Base-by-base conservation (phyloP, 1,284 basidiomycete species). In the Papiliotrema nemorosa region DNA sequence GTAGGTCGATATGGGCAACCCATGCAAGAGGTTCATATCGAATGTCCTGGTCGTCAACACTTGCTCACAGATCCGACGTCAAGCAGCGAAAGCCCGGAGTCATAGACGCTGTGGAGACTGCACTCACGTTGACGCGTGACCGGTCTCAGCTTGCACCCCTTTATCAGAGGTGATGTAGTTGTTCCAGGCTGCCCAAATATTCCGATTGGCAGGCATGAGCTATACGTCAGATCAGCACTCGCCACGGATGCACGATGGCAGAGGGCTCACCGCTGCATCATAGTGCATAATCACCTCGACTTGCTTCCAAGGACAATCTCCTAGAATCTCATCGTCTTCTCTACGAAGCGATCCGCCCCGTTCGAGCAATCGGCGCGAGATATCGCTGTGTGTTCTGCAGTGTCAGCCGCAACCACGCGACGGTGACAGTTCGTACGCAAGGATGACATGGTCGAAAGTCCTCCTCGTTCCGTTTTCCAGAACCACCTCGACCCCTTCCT, bases 11-110 rank as follows among this genome's bases (percentile, higher is more conserved):
- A 80, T 78, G 1, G 82, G 69, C 16, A 89, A 78, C 59, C 83
- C 80, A 57, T 89, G 86, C 6, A 89, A 77, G 42, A 82, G 77
- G 66, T 88, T 88, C 87, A 88, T 88, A 61, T 82, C 81, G 65
- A 87, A 85, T 76, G 68, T 62, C 33, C 51, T 48, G 50, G 4
- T 4, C 22, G 50, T 26, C 31, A 50, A 53, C 48, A 41, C 31
- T 10, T 10, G 39, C 22, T 61, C 55, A 13, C 40, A 7, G 20
- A 22, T 72, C 80, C 80, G 81, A 26, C 79, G 80, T 55, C n/a
- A n/a, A n/a, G n/a, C n/a, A n/a, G n/a, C n/a, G n/a, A n/a, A n/a
- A 78, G 80, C n/a, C n/a, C n/a, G 52, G 13, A 46, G 39, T 51
- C 16, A 21, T 18, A 46, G 31, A 18, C 29, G 5, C 77, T 21